Evolutionary conservation across 306 rosid genomes (phyloP), one percentile per base, ranked within the genome.

Genomic region (Glycine tomentella): DNA sequence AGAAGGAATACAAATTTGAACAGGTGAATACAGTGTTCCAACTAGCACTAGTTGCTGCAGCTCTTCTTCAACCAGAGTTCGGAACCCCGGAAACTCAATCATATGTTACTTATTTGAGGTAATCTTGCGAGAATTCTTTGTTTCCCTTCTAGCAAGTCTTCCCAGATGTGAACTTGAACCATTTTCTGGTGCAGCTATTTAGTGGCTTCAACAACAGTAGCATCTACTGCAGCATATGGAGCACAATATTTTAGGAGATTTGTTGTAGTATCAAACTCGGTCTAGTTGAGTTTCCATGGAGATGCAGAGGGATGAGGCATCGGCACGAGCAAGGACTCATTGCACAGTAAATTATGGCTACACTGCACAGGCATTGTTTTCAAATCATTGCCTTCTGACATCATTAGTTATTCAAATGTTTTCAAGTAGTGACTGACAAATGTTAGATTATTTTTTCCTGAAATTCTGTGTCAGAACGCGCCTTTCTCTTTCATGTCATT

Each of bases 21-120:
- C 91, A 95, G 99, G 91, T 93, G 65, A 95, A 95, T 86, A 93
- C 99, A n/a, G 98, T 93, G 51, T 87, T 93, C 86, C 99, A 95
- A 87, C 84, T 95, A 81, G 80, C 77, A 40, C 86, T 95, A 75
- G 98, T 95, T 12, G 94, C 90, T 46, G 94, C 88, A 17, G 99
- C 95, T 55, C 98, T 95, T 57, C 88, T 93, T 68, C 98, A 93
- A 83, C 99, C 99, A 1, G 97, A 93, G 45, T 89, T 91, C 83
- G 98, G 99, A 80, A 93, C 97, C 31, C 87, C 25, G 46, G 97
- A 91, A 71, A 93, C 96, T 12, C 85, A 87, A 58, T 8, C 84
- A 15, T 91, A 90, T 82, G 75, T 93, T 72, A 86, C 91, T 56
- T 90, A 83, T 84, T 82, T 91, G 82, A 93, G 97, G 99, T 95